Evolutionary conservation across 1,284 basidiomycete genomes (phyloP).

Genomic region (Boletus hoseneyae): DNA sequence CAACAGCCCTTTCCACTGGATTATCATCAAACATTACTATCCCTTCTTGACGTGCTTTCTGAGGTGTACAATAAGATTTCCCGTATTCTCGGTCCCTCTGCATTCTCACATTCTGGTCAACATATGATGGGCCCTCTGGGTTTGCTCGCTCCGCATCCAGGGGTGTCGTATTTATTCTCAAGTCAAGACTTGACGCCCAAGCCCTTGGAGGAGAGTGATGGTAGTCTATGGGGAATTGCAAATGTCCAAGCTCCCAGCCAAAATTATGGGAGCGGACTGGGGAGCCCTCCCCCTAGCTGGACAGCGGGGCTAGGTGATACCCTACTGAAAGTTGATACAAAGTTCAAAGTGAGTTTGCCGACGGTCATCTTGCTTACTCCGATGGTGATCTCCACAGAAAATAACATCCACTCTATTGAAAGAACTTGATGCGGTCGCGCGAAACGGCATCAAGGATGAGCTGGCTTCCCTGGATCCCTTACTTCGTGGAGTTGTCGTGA

Average conservation of each 20-base stretch:
- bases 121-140: slow-evolving; percentile 78
- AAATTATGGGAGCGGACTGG: slow-evolving; percentile 30
- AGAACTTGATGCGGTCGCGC: slow-evolving; percentile 77
- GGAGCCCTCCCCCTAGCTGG: slow-evolving; percentile 60
- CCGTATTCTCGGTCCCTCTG: slow-evolving; percentile 73
- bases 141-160: slow-evolving; percentile 67
- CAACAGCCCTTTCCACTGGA: slow-evolving; percentile 80
- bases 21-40: slow-evolving; percentile 82
- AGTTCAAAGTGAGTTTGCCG: slow-evolving; percentile 64
- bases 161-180: slow-evolving; percentile 75
- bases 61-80: slow-evolving; percentile 84
- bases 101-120: slow-evolving; percentile 56
- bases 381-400: slow-evolving; percentile 52
- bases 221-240: slow-evolving; percentile 69
- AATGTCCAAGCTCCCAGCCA: slow-evolving; percentile 39
- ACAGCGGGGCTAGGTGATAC: slow-evolving; percentile 63
- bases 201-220: slow-evolving; percentile 41
- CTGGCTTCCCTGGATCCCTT: slow-evolving; percentile 75
- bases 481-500: slow-evolving; percentile 51
- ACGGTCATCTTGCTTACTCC: neutral
- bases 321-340: slow-evolving; percentile 74
- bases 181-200: slow-evolving; percentile 34
- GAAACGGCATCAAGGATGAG: slow-evolving; percentile 77
- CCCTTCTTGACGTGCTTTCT: slow-evolving; percentile 81
- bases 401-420: slow-evolving; percentile 71